phyloP scores from a whole-genome alignment of 2,329 filamentous ascomycete genomes.

The Microthyrium microscopicum region DNA sequence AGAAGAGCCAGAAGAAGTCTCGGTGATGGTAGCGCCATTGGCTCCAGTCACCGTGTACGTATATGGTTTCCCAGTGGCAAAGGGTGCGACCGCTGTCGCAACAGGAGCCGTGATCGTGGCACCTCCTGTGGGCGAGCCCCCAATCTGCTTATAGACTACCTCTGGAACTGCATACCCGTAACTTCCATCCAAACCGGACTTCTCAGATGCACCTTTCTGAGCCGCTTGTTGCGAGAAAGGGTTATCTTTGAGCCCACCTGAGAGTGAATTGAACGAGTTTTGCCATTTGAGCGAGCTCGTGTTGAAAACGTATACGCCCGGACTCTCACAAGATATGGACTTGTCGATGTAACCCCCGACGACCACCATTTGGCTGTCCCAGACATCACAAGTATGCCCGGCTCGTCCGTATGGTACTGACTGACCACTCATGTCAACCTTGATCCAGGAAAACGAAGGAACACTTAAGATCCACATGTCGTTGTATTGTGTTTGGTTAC shows the following conservation, averaged over 20 bases:
- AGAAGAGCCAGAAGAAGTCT: slow-evolving; percentile 20
- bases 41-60: slow-evolving; percentile 45
- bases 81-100: slow-evolving; percentile 45
- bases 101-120: slow-evolving; percentile 53
- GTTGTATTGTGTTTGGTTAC: slow-evolving; percentile 42
- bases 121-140: slow-evolving; percentile 46
- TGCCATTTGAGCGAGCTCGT: slow-evolving; percentile 53
- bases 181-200: slow-evolving; percentile 39
- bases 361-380: slow-evolving; percentile 66
- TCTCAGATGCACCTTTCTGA: slow-evolving; percentile 32
- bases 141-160: slow-evolving; percentile 46
- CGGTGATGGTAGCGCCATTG: slow-evolving; percentile 24
- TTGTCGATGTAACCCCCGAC: slow-evolving; percentile 54
- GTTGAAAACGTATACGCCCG: slow-evolving; percentile 63
- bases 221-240: slow-evolving; percentile 35
- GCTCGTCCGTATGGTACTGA: slow-evolving; percentile 40
- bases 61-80: slow-evolving; percentile 51
- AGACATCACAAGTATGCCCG: slow-evolving; percentile 62
- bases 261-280: slow-evolving; percentile 48
- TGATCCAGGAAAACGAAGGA: slow-evolving; percentile 66
- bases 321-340: slow-evolving; percentile 45
- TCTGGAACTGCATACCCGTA: slow-evolving; percentile 55
- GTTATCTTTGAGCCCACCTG: slow-evolving; percentile 28
- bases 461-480: slow-evolving; percentile 69
- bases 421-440: slow-evolving; percentile 35